phyloP scores from a whole-genome alignment of 495 filamentous ascomycete species.

The Penicillium bovifimosum region DNA sequence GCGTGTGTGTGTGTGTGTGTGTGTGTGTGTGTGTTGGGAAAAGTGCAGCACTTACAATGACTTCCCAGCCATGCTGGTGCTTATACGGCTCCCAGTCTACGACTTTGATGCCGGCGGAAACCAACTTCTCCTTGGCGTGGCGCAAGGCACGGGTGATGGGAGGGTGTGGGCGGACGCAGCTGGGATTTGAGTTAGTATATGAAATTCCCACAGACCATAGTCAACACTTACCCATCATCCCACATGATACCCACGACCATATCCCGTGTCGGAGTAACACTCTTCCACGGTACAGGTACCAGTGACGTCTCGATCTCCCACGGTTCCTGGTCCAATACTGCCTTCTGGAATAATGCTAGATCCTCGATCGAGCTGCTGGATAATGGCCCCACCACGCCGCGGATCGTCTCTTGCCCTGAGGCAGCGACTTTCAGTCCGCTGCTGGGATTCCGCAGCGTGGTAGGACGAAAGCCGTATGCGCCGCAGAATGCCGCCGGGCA shows the following conservation, averaged over 20 bases:
- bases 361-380: conserved; percentile 54
- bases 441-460: conserved; percentile 47
- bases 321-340: conserved; percentile 52
- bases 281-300: conserved; percentile 56
- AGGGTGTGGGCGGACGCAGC: conserved; percentile 57
- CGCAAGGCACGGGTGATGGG: conserved; percentile 58
- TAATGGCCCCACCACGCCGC: conserved; percentile 58
- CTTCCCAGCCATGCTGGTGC: conserved; percentile 54
- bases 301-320: conserved; percentile 57
- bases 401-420: conserved; percentile 53
- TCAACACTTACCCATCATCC: conserved; percentile 50
- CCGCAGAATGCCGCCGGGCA: conserved; percentile 55
- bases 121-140: conserved; percentile 50
- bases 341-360: conserved; percentile 58
- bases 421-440: conserved; percentile 41
- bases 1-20: not conserved
- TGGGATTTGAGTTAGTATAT: not conserved
- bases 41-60: conserved; percentile 37
- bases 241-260: conserved; percentile 64
- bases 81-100: conserved; percentile 64
- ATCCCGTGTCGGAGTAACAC: conserved; percentile 31
- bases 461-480: conserved; percentile 55
- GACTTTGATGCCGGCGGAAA: conserved; percentile 47
- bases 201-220: not conserved
- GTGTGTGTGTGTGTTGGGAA: not conserved